phyloP scores from a whole-genome alignment of 805 yeast genomes.

The Sugiyamaella boreocaroliniensis region DNA sequence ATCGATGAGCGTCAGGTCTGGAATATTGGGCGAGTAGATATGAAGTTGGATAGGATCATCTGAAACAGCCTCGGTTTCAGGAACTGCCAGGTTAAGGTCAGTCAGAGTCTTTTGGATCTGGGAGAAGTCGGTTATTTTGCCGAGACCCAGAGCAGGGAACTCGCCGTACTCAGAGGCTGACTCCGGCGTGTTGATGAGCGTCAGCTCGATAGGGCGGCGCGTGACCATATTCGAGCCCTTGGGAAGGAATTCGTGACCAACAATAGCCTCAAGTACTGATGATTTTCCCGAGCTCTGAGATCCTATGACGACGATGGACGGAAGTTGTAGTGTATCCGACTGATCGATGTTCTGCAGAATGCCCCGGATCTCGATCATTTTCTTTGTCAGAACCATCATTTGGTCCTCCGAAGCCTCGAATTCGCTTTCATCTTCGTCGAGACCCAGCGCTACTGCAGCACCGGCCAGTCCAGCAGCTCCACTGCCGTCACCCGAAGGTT shows the following conservation, averaged over 20 bases:
- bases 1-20: constrained; percentile 90
- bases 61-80: constrained; percentile 76
- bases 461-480: constrained; percentile 48
- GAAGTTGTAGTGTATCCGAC: constrained; percentile 70
- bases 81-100: constrained; percentile 90
- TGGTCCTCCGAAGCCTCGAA: constrained; percentile 53
- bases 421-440: constrained; percentile 40
- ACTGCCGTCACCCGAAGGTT: constrained; percentile 27
- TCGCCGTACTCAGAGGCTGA: constrained; percentile 82
- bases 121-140: constrained; percentile 75
- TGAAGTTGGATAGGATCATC: constrained; percentile 91
- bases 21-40: constrained; percentile 81
- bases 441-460: constrained; percentile 44
- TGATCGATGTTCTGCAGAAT: constrained; percentile 71
- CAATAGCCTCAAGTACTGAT: constrained; percentile 90
- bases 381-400: constrained; percentile 83
- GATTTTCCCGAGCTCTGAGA: constrained; percentile 97
- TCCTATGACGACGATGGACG: constrained; percentile 94
- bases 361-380: constrained; percentile 92
- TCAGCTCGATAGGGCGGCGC: constrained; percentile 91
- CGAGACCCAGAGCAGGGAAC: constrained; percentile 82
- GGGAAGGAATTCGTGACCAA: constrained; percentile 96
- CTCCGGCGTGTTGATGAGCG: constrained; percentile 79
- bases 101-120: constrained; percentile 82
- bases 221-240: constrained; percentile 98